phyloP scores from a whole-genome alignment of 192 early-diverging fungal species.

The Dissophora globulifera region DNA sequence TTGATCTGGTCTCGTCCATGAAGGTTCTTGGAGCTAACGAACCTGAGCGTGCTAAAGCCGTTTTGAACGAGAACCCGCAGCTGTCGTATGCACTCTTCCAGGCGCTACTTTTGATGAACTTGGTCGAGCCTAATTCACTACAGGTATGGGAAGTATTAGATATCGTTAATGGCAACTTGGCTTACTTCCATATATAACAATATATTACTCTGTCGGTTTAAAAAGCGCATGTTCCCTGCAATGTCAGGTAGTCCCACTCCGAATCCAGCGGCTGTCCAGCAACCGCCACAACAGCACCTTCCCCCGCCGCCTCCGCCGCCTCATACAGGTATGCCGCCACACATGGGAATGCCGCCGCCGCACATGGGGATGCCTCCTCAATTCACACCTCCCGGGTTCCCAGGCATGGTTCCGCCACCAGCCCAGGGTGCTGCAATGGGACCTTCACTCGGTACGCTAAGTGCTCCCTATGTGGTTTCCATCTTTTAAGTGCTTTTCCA shows the following conservation, averaged over 20 bases:
- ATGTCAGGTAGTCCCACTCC: constrained; percentile 42
- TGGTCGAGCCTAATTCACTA: constrained; percentile 75
- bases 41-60: constrained; percentile 72
- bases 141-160: too few relatives aligned
- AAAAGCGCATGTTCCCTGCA: constrained; percentile 30
- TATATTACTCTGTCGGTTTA: neutral
- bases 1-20: constrained; percentile 40
- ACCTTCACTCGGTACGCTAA: constrained; percentile 27
- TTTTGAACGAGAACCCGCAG: constrained; percentile 83
- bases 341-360: constrained; percentile 37
- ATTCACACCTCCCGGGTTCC: constrained; percentile 29
- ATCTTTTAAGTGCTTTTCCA: too few relatives aligned
- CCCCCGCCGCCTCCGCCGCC: constrained; percentile 29
- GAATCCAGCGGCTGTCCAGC: constrained; percentile 19
- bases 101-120: constrained; percentile 79
- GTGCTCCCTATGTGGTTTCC: too few relatives aligned
- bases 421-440: constrained; percentile 8
- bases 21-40: constrained; percentile 54
- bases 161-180: too few relatives aligned
- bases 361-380: constrained; percentile 22
- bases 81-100: constrained; percentile 88
- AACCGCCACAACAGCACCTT: constrained; percentile 34
- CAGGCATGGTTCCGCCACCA: constrained; percentile 11
- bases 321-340: constrained; percentile 31
- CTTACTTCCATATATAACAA: too few relatives aligned